Base-by-base conservation (phyloP, 768 basidiomycete genomes). In the Tulasnella calospora region DNA sequence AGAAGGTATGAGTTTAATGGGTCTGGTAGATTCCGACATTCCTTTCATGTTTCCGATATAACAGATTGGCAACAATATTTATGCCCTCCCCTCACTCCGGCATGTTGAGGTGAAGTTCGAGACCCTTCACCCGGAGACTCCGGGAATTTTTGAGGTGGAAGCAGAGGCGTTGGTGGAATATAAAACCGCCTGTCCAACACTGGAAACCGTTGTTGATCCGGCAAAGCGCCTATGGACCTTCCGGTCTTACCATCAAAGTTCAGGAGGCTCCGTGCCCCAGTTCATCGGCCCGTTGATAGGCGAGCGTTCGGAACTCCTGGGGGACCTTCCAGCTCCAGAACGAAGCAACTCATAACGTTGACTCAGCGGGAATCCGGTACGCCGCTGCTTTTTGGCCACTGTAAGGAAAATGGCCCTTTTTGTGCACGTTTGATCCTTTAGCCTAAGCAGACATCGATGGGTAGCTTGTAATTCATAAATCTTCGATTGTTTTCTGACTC, bases 301-400 rank as follows among this genome's bases (percentile, higher is more conserved):
- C 4, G 21, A n/a, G 8, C 23, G 8, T 23, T 1, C n/a, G 23
- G 4, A 0, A 12, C 21, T 1, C 23, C 0, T 8, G n/a, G n/a
- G 7, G 1, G 51, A 51, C 21, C 51, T 51, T 51, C 51, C 51
- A 51, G 21, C 21, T n/a, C 51, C 51, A 3, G 23, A 51, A 51
- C 13, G 21, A 51, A n/a, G 1, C n/a, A 12, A 23, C 23, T 23
- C 21, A 51, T 51, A 1, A 51, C 1, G 23, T 23, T 6, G 51
- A 12, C n/a, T 51, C 8, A 12, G n/a, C 51, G 23, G 21, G 51
- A 6, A 23, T 23, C 23, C 7, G 5, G 21, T n/a, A 2, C 23
- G 23, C 4, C 1, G 23, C 4, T 51, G 10, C 51, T 10, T 23
- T 40, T 51, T 46, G 19, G 2, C 19, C 15, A 8, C 19, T n/a